Conservation (phyloP, 75 land plant species). For the Cryptomeria japonica region DNA sequence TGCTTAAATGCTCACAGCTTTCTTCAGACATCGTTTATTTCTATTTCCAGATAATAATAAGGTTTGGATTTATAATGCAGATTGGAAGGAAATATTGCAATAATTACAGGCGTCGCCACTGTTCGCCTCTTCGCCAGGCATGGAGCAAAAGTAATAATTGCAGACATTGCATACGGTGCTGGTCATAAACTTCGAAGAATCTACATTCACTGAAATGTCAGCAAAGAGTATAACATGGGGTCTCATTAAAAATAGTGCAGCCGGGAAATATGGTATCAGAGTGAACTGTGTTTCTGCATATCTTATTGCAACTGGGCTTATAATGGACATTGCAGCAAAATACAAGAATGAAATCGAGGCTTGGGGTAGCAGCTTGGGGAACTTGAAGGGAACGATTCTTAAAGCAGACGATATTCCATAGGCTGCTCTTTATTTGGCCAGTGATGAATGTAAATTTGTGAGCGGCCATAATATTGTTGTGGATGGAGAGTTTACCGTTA, state of each 20-base stretch:
- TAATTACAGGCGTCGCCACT: conserved; percentile 59
- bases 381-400: too few species aligned
- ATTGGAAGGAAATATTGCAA: conserved; percentile 56
- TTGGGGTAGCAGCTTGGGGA: too few species aligned
- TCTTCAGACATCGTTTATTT: too few species aligned
- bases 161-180: conserved; percentile 29
- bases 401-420: too few species aligned
- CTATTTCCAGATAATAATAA: too few species aligned
- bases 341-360: too few species aligned
- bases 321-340: too few species aligned
- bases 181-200: conserved; percentile 32
- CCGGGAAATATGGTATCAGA: conserved; percentile 35
- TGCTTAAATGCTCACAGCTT: too few species aligned
- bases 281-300: conserved; percentile 57
- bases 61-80: conserved; percentile 9
- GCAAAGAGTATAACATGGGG: conserved; percentile 44
- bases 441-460: too few species aligned
- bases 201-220: conserved; percentile 53
- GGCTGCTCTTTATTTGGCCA: too few species aligned
- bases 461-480: too few species aligned
- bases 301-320: conserved; percentile 6
- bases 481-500: too few species aligned
- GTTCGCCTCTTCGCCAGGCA: conserved; percentile 35
- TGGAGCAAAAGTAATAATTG: conserved; percentile 48
- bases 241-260: conserved; percentile 32